Percentiles rank a stretch among this genome's conserved stretches.
These are phyloP conservation scores for Sphenostylis stenocarpa DNA, from an alignment of 306 rosid species.

Conservation along the genomic window DNA sequence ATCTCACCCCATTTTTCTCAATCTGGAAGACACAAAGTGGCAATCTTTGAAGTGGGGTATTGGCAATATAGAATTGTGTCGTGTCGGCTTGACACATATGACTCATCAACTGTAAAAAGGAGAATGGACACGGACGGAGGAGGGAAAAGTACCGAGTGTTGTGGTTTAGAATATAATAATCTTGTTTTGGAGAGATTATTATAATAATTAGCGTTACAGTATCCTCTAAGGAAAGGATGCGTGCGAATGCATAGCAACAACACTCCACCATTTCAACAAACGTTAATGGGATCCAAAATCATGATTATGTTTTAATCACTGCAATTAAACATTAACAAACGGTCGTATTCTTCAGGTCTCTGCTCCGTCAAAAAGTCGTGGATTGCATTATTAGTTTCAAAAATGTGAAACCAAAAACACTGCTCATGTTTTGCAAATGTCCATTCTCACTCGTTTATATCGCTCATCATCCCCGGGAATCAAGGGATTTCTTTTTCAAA, in stretches of 20 bases:
- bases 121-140: conserved; percentile 26
- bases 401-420: conserved; percentile 6
- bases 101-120: conserved; percentile 52
- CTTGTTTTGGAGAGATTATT: conserved; percentile 10
- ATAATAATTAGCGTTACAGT: conserved; percentile 31
- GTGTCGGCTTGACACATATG: conserved; percentile 50
- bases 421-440: not conserved
- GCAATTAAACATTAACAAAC: conserved; percentile 20
- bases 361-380: conserved; percentile 30
- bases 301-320: conserved; percentile 34
- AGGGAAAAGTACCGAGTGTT: conserved; percentile 29
- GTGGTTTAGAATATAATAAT: conserved; percentile 1
- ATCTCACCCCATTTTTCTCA: conserved; percentile 54
- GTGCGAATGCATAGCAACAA: conserved; percentile 36
- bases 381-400: not conserved
- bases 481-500: not conserved
- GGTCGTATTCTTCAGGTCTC: conserved; percentile 36
- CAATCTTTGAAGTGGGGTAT: conserved; percentile 40
- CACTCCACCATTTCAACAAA: conserved; percentile 37
- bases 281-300: conserved; percentile 26
- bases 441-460: not conserved
- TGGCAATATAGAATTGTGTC: conserved; percentile 32
- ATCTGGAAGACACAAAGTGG: conserved; percentile 19
- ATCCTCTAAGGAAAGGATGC: conserved; percentile 40
- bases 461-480: not conserved